Percentiles rank a stretch among this genome's conserved stretches.
Evolutionary conservation across 768 basidiomycete genomes (phyloP).

Genomic region (Lentinus brumalis): DNA sequence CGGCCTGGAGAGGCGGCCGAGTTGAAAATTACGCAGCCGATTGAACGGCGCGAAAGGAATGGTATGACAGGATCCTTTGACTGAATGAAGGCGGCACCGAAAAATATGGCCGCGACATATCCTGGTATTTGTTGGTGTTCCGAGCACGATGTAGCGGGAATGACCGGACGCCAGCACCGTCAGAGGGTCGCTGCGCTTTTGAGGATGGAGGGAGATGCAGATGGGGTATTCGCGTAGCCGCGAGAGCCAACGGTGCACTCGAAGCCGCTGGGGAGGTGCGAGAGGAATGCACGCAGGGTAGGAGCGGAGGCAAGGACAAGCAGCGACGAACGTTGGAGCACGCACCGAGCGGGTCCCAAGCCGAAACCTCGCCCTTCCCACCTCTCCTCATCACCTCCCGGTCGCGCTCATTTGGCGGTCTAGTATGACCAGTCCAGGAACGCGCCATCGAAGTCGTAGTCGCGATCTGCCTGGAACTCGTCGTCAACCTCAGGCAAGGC

Average conservation of each 20-base stretch:
- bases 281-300: background rate
- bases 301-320: background rate
- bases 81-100: slow-evolving; percentile 8
- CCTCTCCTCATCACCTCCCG: background rate
- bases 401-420: background rate
- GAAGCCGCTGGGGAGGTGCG: no score
- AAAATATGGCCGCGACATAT: slow-evolving; percentile 12
- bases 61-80: no score
- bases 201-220: no score
- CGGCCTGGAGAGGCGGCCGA: slow-evolving; percentile 10
- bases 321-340: background rate
- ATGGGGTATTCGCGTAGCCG: no score
- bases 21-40: slow-evolving; percentile 19
- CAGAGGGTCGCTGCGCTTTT: no score
- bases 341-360: slow-evolving; percentile 3
- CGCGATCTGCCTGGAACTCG: slow-evolving; percentile 19
- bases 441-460: slow-evolving; percentile 30
- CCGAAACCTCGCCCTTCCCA: background rate
- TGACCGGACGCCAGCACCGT: background rate
- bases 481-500: slow-evolving; percentile 21
- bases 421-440: slow-evolving; percentile 34
- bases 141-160: background rate
- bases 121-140: no score
- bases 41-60: background rate
- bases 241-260: no score